phyloP scores from a whole-genome alignment of 805 yeast species.

The Barnettozyma wickerhamii region DNA sequence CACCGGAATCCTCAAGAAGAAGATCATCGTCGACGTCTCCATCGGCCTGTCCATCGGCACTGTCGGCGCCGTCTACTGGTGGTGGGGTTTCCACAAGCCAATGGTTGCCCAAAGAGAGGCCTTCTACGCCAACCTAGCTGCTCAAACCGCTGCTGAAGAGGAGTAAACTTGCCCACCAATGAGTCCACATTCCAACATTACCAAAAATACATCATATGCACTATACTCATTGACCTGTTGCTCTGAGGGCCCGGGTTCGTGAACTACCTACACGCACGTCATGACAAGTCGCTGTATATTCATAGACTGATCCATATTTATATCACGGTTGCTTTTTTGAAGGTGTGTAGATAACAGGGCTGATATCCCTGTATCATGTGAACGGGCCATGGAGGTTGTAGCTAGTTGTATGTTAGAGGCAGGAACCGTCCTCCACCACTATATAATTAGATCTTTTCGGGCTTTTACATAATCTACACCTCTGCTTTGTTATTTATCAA shows the following conservation, averaged over 20 bases:
- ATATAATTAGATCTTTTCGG: no score
- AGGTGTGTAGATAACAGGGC: not conserved
- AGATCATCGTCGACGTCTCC: slow-evolving; percentile 72
- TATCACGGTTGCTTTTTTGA: slow-evolving; percentile 4
- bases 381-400: no score
- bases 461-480: not conserved
- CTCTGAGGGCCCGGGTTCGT: no score
- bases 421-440: no score
- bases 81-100: slow-evolving; percentile 81
- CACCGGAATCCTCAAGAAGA: slow-evolving; percentile 77
- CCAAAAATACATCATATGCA: not conserved
- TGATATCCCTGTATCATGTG: no score
- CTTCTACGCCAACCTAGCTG: slow-evolving; percentile 48
- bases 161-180: slow-evolving; percentile 2
- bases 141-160: slow-evolving; percentile 14
- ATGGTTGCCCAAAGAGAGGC: slow-evolving; percentile 73
- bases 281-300: not conserved
- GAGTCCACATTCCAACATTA: not conserved
- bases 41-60: slow-evolving; percentile 64
- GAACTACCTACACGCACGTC: no score
- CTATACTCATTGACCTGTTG: no score
- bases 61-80: slow-evolving; percentile 68
- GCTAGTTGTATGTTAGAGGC: no score
- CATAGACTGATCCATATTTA: slow-evolving; percentile 1
- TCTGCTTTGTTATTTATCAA: not conserved